Evolutionary conservation across 116 monocot genomes (phyloP).

Genomic region (Trichopus zeylanicus): DNA sequence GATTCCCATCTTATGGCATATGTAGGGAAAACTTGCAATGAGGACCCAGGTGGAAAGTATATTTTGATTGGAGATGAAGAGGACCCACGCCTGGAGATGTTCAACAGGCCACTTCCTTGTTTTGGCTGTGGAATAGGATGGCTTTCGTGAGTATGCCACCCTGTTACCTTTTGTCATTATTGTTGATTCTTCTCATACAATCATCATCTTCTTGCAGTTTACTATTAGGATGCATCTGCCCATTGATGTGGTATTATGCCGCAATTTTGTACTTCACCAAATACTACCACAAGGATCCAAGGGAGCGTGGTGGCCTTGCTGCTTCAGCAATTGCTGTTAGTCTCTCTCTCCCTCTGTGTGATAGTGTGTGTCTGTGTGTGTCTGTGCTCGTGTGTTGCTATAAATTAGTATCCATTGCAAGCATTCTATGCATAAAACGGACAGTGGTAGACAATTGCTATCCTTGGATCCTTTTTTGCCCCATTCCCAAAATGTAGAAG

Average conservation of each 20-base stretch:
- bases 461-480: no score
- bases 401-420: no score
- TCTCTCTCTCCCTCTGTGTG: no score
- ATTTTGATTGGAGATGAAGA: constrained; percentile 62
- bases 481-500: no score
- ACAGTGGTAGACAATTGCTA: no score
- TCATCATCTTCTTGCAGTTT: constrained; percentile 30
- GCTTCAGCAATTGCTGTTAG: constrained; percentile 58
- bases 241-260: constrained; percentile 64
- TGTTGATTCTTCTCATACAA: background rate
- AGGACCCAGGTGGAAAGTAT: constrained; percentile 39
- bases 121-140: constrained; percentile 78
- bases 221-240: constrained; percentile 55
- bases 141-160: constrained; percentile 47
- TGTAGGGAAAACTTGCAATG: constrained; percentile 32
- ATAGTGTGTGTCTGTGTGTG: no score
- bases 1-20: background rate
- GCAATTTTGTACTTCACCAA: constrained; percentile 49
- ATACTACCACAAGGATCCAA: constrained; percentile 60
- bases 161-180: no score
- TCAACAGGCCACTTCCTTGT: constrained; percentile 52
- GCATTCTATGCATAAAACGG: no score
- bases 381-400: no score
- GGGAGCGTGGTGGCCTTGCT: constrained; percentile 64
- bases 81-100: constrained; percentile 44